Conservation (phyloP, 2,329 filamentous ascomycete species). For the Microsporum audouinii region DNA sequence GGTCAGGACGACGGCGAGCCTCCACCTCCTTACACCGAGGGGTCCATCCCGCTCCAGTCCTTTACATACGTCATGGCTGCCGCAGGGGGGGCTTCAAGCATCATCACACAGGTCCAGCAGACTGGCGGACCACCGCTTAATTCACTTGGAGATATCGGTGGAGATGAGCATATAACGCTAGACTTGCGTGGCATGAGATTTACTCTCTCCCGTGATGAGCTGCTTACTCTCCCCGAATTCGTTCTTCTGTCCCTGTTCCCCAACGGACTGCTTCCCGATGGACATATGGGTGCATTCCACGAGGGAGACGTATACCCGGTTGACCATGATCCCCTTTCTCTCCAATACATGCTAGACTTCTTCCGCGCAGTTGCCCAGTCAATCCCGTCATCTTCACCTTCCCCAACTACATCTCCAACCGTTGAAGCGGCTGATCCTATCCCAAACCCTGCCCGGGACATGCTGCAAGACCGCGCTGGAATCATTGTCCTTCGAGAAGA, state of each 20-base stretch:
- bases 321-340: constrained; percentile 90
- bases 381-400: constrained; percentile 58
- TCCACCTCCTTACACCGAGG: constrained; percentile 80
- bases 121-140: constrained; percentile 75
- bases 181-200: constrained; percentile 72
- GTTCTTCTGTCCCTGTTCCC: constrained; percentile 95
- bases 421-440: constrained; percentile 62
- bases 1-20: constrained; percentile 72
- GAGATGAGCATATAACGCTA: constrained; percentile 89
- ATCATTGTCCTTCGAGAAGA: constrained; percentile 97
- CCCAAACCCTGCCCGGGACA: constrained; percentile 57
- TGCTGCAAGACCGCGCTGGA: constrained; percentile 77
- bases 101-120: constrained; percentile 98
- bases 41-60: constrained; percentile 77
- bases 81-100: constrained; percentile 91
- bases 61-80: constrained; percentile 98
- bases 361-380: constrained; percentile 93
- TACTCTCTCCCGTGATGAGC: constrained; percentile 84
- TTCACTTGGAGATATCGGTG: constrained; percentile 54
- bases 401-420: constrained; percentile 49
- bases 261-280: constrained; percentile 94
- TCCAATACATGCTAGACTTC: constrained; percentile 99
- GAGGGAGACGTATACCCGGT: constrained; percentile 94
- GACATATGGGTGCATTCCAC: constrained; percentile 84
- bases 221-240: constrained; percentile 91